These are phyloP conservation scores for Melocanna baccifera DNA, from an alignment of 176 grass and related monocot genomes.

Conservation along the genomic window DNA sequence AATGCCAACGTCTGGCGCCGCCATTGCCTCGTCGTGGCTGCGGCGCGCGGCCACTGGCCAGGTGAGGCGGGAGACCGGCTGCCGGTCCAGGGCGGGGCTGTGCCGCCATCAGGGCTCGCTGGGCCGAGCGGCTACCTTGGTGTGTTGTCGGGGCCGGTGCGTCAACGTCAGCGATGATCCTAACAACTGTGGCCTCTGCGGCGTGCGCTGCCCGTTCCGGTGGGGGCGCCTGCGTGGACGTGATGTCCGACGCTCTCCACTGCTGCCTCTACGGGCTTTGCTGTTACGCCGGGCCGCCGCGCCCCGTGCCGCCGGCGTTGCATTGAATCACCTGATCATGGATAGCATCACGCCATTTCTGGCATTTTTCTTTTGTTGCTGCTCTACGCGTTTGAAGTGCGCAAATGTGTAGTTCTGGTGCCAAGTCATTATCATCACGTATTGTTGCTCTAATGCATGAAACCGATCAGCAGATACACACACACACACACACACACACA, in stretches of 20 bases:
- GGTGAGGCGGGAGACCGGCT: neutral
- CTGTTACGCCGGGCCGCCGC: neutral
- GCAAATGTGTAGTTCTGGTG: neutral
- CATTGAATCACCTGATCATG: neutral
- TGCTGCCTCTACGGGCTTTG: neutral
- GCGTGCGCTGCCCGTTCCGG: slow-evolving; percentile 9
- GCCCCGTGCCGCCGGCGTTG: neutral
- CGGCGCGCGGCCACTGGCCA: neutral
- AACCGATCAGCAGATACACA: neutral
- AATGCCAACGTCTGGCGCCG: neutral
- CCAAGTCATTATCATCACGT: neutral
- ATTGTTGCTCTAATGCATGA: slow-evolving; percentile 12
- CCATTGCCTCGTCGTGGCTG: neutral
- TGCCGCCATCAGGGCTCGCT: neutral
- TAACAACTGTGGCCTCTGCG: slow-evolving; percentile 16
- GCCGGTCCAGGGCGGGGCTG: neutral
- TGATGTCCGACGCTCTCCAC: neutral
- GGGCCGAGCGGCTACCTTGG: neutral
- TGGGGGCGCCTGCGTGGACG: neutral
- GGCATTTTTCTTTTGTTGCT: neutral
- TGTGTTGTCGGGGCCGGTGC: neutral
- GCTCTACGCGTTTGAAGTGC: neutral
- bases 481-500: neutral
- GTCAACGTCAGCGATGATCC: neutral
- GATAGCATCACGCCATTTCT: neutral